Evolutionary conservation across 2,329 filamentous ascomycete genomes (phyloP), one percentile per base, ranked within the genome.

Genomic region (Ciborinia camelliae): DNA sequence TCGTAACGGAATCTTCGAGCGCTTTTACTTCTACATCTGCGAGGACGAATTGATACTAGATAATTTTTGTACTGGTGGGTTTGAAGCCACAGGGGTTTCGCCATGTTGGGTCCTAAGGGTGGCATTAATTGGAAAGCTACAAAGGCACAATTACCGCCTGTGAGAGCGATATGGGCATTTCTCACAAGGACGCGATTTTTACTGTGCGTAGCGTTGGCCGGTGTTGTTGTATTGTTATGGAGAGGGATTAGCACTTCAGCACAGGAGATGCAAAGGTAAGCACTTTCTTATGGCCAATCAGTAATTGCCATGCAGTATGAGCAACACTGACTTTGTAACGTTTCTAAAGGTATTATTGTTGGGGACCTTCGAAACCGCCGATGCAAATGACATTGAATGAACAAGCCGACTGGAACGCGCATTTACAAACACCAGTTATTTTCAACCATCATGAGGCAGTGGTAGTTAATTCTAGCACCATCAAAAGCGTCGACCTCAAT

Each of bases 361-460:
- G 92, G 85, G 95, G 95, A 15, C 94, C 95, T 18, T 86, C 90
- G 30, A 97, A 96, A 81, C 86, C 95, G n/a, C 95, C 95, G 62
- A 96, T 96, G 87, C 87, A 95, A 69, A 97, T 99, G 92, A 86
- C 90, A 50, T 81, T 89, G 64, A 97, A 97, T 76, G 95, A 99
- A 76, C 89, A 94, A 77, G 88, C 88, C 68, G 85, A 91, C 69
- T 99, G 95, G 95, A 89, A 90, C 71, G 87, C 87, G 65, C 93
- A 97, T 75, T 81, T 95, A 68, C 88, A 93, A 72, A 98, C 95
- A 4, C 95, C 95, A 58, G 92, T 99, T 71, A 86, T 97, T 70
- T 97, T 96, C 83, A 99, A 99, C 80, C 91, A 94, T 78, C 95
- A 98, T 78, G 88, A 90, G 68, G 89, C 95, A 43, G 83, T 97